phyloP scores from a whole-genome alignment of 1,139 yeast genomes.

The Hanseniaspora uvarum region DNA sequence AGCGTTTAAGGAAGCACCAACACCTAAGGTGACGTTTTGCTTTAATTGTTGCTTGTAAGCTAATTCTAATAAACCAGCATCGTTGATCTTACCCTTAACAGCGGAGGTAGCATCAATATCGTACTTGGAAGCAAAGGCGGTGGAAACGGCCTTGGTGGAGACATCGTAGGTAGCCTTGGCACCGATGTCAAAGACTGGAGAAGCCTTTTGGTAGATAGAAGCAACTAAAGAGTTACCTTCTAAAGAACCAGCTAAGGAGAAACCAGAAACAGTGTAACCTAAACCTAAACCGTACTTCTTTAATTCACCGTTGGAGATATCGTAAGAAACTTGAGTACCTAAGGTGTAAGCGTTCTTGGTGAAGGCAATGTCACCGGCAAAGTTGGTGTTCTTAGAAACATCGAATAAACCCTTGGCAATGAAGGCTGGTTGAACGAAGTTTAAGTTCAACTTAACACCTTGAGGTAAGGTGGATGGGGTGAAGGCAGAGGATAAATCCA shows the following conservation, averaged over 20 bases:
- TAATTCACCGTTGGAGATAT: conserved; percentile 82
- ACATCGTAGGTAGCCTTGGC: conserved; percentile 95
- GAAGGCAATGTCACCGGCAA: conserved; percentile 87
- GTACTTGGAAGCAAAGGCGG: conserved; percentile 96
- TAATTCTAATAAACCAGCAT: conserved; percentile 89
- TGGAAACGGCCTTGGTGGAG: conserved; percentile 56
- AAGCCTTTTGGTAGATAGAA: conserved; percentile 93
- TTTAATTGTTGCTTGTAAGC: conserved; percentile 91
- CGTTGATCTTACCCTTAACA: conserved; percentile 94
- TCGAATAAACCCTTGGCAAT: conserved; percentile 94
- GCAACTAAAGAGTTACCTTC: conserved; percentile 86
- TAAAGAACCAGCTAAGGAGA: conserved; percentile 79
- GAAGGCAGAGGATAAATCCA: conserved; percentile 80
- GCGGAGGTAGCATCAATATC: conserved; percentile 75
- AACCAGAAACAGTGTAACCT: conserved; percentile 83
- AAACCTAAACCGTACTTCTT: conserved; percentile 90
- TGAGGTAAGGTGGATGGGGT: conserved; percentile 72
- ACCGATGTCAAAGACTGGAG: conserved; percentile 88
- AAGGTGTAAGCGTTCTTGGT: conserved; percentile 96
- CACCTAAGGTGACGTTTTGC: conserved; percentile 95
- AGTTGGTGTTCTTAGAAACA: conserved; percentile 87
- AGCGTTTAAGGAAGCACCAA: conserved; percentile 96
- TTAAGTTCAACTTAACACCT: conserved; percentile 83
- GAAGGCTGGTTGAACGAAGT: conserved; percentile 86
- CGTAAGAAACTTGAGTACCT: conserved; percentile 96